These are phyloP conservation scores for Candolleomyces efflorescens DNA, from an alignment of 768 basidiomycete genomes.

Conservation along the genomic window DNA sequence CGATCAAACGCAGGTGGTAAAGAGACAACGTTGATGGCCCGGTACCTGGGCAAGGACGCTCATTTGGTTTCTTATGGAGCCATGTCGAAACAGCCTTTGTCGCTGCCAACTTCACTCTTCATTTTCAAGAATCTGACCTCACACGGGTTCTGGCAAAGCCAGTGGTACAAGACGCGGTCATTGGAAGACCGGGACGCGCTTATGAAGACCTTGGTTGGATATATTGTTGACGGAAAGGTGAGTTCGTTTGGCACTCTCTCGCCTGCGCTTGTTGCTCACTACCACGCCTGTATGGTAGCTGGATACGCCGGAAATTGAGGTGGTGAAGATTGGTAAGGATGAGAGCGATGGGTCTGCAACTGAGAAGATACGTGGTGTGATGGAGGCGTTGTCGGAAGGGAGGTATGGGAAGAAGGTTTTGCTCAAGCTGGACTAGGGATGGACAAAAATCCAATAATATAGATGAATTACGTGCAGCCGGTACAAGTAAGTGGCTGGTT, in stretches of 20 bases:
- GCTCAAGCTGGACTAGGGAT: constrained; percentile 28
- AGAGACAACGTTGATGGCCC: constrained; percentile 64
- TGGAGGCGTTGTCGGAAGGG: constrained; percentile 35
- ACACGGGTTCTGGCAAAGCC: constrained; percentile 77
- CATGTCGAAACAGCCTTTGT: constrained; percentile 82
- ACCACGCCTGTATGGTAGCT: constrained; percentile 45
- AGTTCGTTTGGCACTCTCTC: constrained; percentile 6
- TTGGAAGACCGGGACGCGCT: constrained; percentile 45
- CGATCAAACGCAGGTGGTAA: constrained; percentile 41
- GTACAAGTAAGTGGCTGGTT: constrained; percentile 15
- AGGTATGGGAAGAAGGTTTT: constrained; percentile 40
- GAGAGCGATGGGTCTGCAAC: constrained; percentile 35
- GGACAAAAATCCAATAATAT: neutral
- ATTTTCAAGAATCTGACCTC: constrained; percentile 81
- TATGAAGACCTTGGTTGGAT: constrained; percentile 44
- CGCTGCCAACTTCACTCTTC: constrained; percentile 71
- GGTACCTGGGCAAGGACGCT: constrained; percentile 59
- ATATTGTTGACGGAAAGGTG: constrained; percentile 56
- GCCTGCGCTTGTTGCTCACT: neutral
- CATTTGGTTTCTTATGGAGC: constrained; percentile 87
- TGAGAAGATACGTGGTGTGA: constrained; percentile 45
- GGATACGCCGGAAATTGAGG: constrained; percentile 63
- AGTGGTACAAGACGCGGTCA: constrained; percentile 57
- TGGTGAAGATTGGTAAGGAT: constrained; percentile 45
- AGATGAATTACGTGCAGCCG: neutral